phyloP scores from a whole-genome alignment of 192 early-diverging fungal genomes.

The Diversispora epigaea region DNA sequence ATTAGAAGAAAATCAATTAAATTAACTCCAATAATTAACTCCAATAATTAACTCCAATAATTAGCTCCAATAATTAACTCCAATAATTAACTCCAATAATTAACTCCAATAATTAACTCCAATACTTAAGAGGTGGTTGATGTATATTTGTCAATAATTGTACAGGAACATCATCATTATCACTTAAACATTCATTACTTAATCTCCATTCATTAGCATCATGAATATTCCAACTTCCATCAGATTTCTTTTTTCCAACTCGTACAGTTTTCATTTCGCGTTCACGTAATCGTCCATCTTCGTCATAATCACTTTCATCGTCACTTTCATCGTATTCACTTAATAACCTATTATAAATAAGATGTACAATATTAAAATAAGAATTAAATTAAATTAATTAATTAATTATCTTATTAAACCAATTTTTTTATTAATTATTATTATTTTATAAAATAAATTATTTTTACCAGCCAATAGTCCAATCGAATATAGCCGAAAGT shows the following conservation, averaged over 20 bases:
- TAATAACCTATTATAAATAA: too few species aligned
- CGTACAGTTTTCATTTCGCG: not conserved
- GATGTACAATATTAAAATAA: too few species aligned
- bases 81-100: not conserved
- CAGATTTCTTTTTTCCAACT: not conserved
- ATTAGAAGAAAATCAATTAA: too few species aligned
- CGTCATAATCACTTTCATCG: not conserved
- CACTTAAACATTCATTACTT: not conserved
- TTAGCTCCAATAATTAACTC: too few species aligned
- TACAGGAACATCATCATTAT: not conserved
- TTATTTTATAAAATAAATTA: too few species aligned
- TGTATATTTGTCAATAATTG: slow-evolving; percentile 8
- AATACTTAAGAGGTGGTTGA: not conserved
- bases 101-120: not conserved
- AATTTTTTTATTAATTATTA: too few species aligned
- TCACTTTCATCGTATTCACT: not conserved
- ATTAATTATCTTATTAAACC: too few species aligned
- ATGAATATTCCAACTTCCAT: slow-evolving; percentile 8
- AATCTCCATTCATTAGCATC: not conserved
- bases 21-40: too few species aligned
- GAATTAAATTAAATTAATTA: too few species aligned
- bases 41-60: too few species aligned
- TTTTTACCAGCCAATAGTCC: slow-evolving; percentile 18
- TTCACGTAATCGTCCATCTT: not conserved
- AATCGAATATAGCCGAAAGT: slow-evolving; percentile 17